phyloP scores from a whole-genome alignment of 1,284 basidiomycete species.

The Leccinum ponderosum region DNA sequence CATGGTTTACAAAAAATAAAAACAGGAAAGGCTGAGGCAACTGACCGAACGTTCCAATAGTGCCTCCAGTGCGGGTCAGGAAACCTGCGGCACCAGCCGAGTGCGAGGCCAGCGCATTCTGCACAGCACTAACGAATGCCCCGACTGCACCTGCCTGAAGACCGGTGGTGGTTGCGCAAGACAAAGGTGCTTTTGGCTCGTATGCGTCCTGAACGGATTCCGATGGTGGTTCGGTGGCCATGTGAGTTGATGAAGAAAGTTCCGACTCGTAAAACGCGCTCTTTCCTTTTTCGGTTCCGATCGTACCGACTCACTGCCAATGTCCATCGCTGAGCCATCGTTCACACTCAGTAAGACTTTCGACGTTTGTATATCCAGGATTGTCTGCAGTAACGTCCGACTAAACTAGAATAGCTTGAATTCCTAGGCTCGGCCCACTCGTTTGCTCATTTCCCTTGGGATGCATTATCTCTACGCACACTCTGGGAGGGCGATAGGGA shows the following conservation, averaged over 20 bases:
- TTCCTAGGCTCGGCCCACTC: constrained; percentile 30
- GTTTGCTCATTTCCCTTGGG: constrained; percentile 62
- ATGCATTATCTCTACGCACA: constrained; percentile 40
- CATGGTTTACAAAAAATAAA: constrained; percentile 65
- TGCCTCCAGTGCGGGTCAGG: constrained; percentile 39
- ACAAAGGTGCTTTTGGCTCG: constrained; percentile 57
- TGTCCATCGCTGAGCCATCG: constrained; percentile 10
- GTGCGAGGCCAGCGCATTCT: constrained; percentile 83
- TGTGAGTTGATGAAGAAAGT: constrained; percentile 15
- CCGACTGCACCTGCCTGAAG: constrained; percentile 76
- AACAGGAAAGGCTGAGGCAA: constrained; percentile 74
- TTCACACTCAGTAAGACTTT: constrained; percentile 31
- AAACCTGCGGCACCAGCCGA: constrained; percentile 37
- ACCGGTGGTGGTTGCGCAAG: constrained; percentile 62
- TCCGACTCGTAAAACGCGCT: not conserved
- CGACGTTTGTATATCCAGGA: constrained; percentile 25
- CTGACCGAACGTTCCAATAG: constrained; percentile 86
- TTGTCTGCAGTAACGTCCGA: not conserved
- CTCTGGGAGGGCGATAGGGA: constrained; percentile 49
- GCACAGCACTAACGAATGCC: constrained; percentile 76
- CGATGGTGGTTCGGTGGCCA: constrained; percentile 37
- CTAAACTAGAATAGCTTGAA: constrained; percentile 24
- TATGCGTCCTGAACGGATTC: constrained; percentile 37
- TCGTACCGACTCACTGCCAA: not conserved
- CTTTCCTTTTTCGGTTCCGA: constrained; percentile 28